Percentiles rank a stretch among this genome's conserved stretches.
phyloP scores from a whole-genome alignment of 306 rosid species.

The Dryas drummondii region DNA sequence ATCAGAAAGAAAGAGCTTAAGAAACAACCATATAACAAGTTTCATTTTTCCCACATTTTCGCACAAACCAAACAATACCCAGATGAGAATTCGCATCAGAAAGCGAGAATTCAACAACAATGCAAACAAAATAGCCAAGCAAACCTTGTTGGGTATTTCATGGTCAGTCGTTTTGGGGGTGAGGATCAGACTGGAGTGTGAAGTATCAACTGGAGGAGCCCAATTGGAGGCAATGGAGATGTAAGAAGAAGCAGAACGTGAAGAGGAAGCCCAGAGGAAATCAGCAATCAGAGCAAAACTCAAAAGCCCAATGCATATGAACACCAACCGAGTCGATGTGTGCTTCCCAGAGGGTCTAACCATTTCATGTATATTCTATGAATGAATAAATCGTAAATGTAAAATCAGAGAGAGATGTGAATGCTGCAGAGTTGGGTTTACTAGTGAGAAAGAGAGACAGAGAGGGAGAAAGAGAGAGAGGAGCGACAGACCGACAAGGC shows the following conservation, averaged over 20 bases:
- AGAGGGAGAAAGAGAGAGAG: background rate
- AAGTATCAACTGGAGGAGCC: conserved; percentile 26
- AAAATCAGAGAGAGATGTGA: background rate
- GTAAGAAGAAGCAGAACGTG: conserved; percentile 28
- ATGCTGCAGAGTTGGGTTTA: conserved; percentile 1
- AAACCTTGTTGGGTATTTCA: conserved; percentile 26
- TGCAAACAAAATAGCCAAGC: background rate
- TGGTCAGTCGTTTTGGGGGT: conserved; percentile 20
- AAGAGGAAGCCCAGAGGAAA: conserved; percentile 76
- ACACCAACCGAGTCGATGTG: conserved; percentile 51
- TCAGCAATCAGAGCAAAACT: conserved; percentile 74
- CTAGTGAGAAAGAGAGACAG: background rate
- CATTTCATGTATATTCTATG: conserved; percentile 34
- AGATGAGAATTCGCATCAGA: background rate
- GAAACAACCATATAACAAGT: background rate
- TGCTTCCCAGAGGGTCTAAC: conserved; percentile 65
- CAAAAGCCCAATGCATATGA: conserved; percentile 57
- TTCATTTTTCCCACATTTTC: background rate
- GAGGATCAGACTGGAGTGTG: conserved; percentile 24
- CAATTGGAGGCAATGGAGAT: conserved; percentile 34
- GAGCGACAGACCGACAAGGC: background rate
- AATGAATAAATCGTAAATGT: background rate
- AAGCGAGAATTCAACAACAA: background rate
- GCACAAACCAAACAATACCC: conserved; percentile 12
- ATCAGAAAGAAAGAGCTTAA: background rate